Percentiles rank a stretch among this genome's conserved stretches.
phyloP scores from a whole-genome alignment of 2,329 filamentous ascomycete species.

The Aquanectria penicillioides region DNA sequence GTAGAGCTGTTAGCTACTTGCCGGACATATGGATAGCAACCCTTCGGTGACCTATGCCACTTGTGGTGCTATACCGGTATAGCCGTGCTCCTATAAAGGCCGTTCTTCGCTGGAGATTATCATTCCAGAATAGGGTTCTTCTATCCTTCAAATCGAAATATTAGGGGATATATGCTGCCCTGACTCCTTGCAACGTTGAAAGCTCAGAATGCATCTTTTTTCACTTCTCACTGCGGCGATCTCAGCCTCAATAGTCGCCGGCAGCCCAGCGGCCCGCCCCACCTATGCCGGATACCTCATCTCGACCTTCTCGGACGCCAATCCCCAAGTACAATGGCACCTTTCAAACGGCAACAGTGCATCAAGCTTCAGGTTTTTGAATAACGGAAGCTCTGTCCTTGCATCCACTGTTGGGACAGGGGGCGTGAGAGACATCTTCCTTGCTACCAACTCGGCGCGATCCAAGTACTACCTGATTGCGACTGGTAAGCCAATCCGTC shows the following conservation, averaged over 20 bases:
- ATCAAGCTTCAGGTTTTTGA: conserved; percentile 18
- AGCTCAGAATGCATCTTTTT: conserved; percentile 11
- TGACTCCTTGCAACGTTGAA: too few relatives aligned
- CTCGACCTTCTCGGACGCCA: conserved; percentile 17
- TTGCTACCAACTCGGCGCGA: conserved; percentile 8
- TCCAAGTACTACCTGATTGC: conserved; percentile 47
- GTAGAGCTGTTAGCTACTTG: too few relatives aligned
- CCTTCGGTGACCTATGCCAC: too few relatives aligned
- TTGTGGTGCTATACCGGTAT: not conserved
- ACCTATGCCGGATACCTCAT: conserved; percentile 18
- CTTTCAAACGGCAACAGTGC: conserved; percentile 15
- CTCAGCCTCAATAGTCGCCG: not conserved
- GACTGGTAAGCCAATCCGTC: conserved; percentile 48
- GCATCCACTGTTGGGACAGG: conserved; percentile 16
- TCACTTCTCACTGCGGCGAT: not conserved
- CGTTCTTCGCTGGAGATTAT: too few relatives aligned
- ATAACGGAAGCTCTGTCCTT: conserved; percentile 7
- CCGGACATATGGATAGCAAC: too few relatives aligned
- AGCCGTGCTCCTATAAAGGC: too few relatives aligned
- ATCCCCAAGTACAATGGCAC: conserved; percentile 18
- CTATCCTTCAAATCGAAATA: too few relatives aligned
- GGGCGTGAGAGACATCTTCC: conserved; percentile 16
- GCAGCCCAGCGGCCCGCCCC: conserved; percentile 3
- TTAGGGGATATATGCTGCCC: too few relatives aligned
- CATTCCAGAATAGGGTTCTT: too few relatives aligned